Conservation (phyloP, 2,329 filamentous ascomycete genomes). For the Aspergillus floridensis region DNA sequence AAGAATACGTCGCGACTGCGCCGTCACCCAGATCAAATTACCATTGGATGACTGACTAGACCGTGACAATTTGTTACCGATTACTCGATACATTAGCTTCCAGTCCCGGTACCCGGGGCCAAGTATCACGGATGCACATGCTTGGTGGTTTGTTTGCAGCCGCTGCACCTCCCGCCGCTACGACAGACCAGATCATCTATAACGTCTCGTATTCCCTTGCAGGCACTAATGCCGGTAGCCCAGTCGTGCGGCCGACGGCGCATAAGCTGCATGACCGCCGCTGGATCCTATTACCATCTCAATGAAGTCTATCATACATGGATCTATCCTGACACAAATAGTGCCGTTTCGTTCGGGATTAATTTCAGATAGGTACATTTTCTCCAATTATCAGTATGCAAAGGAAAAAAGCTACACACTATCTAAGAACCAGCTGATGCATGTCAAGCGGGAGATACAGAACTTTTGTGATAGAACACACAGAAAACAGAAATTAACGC, state of each 20-base stretch:
- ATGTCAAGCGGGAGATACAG: constrained; percentile 8
- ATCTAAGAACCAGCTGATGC: constrained; percentile 13
- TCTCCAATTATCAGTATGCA: constrained; percentile 11
- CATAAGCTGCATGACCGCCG: neutral
- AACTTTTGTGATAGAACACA: constrained; percentile 14
- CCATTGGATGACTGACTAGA: too few relatives aligned
- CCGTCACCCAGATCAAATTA: too few relatives aligned
- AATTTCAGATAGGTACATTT: constrained; percentile 11
- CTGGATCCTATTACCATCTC: too few relatives aligned
- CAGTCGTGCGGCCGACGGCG: neutral
- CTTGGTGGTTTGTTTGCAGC: neutral
- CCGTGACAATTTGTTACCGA: too few relatives aligned
- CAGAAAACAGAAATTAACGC: constrained; percentile 17
- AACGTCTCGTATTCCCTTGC: neutral
- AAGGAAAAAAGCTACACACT: constrained; percentile 15
- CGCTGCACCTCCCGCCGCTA: neutral
- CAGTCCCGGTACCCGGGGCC: neutral
- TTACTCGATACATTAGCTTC: too few relatives aligned
- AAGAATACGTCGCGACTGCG: too few relatives aligned
- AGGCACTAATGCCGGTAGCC: neutral
- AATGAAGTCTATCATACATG: too few relatives aligned
- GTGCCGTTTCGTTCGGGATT: neutral
- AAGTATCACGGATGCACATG: neutral
- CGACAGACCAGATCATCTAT: neutral
- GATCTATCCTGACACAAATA: neutral